Percentiles rank a stretch among this genome's conserved stretches.
Evolutionary conservation across 140 eudicot genomes (phyloP).

Genomic region (Senecio squalidus): DNA sequence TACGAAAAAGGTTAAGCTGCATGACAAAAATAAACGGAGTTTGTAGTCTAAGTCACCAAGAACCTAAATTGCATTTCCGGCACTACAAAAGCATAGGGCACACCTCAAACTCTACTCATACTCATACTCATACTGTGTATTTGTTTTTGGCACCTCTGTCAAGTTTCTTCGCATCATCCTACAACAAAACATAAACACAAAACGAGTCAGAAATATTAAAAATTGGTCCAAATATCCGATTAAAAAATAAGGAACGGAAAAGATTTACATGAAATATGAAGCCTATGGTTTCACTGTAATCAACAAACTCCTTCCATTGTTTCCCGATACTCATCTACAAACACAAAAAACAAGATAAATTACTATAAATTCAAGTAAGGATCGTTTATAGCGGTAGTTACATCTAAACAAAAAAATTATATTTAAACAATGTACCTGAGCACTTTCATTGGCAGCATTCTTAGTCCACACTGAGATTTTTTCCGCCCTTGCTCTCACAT

Average conservation of each 20-base stretch:
- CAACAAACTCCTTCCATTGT: conserved; percentile 85
- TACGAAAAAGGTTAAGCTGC: not conserved
- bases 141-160: conserved; percentile 59
- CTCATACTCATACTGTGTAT: conserved; percentile 58
- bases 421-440: too few species aligned
- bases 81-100: conserved; percentile 17
- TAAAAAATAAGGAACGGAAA: not conserved
- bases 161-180: conserved; percentile 64
- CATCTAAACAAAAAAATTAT: not conserved
- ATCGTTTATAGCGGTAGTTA: not conserved
- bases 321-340: conserved; percentile 76
- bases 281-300: conserved; percentile 60
- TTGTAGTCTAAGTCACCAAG: too few species aligned
- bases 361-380: not conserved
- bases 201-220: not conserved
- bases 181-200: conserved; percentile 20
- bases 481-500: conserved; percentile 59
- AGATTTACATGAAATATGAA: conserved; percentile 73
- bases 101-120: too few species aligned
- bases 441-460: conserved; percentile 85
- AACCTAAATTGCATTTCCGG: conserved; percentile 9
- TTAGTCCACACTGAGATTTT: conserved; percentile 82
- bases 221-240: not conserved
- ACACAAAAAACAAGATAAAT: not conserved
- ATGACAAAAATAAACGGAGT: not conserved